phyloP scores from a whole-genome alignment of 768 basidiomycete genomes.

The Tephrocybe sp. region DNA sequence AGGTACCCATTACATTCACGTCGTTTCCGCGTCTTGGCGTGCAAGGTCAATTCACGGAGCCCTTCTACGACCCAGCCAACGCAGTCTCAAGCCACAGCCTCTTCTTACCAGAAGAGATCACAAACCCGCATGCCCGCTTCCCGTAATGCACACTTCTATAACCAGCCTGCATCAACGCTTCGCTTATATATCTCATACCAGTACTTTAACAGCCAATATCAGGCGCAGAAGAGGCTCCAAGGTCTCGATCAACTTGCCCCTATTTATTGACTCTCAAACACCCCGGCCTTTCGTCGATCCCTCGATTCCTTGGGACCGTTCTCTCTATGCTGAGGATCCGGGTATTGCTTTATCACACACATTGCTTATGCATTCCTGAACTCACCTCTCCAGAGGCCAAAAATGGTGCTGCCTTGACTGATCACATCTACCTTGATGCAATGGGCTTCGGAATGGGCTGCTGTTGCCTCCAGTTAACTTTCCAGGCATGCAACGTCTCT shows the following conservation, averaged over 20 bases:
- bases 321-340: constrained; percentile 79
- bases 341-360: constrained; percentile 52
- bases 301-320: constrained; percentile 84
- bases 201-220: constrained; percentile 97
- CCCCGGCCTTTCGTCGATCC: constrained; percentile 90
- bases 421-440: constrained; percentile 97
- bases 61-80: constrained; percentile 68
- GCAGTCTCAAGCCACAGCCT: constrained; percentile 89
- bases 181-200: constrained; percentile 31
- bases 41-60: constrained; percentile 89
- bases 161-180: not conserved
- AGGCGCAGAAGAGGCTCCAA: constrained; percentile 86
- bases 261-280: constrained; percentile 86
- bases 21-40: constrained; percentile 93
- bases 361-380: constrained; percentile 9
- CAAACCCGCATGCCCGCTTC: constrained; percentile 96
- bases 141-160: constrained; percentile 53
- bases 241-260: constrained; percentile 91
- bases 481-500: constrained; percentile 91
- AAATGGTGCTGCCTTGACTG: constrained; percentile 79
- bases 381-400: constrained; percentile 63
- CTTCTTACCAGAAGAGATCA: constrained; percentile 93
- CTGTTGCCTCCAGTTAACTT: constrained; percentile 95
- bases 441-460: constrained; percentile 99
- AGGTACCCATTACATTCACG: constrained; percentile 89